Base-by-base conservation (phyloP, 768 basidiomycete species). In the Boletus rubroflammeus region DNA sequence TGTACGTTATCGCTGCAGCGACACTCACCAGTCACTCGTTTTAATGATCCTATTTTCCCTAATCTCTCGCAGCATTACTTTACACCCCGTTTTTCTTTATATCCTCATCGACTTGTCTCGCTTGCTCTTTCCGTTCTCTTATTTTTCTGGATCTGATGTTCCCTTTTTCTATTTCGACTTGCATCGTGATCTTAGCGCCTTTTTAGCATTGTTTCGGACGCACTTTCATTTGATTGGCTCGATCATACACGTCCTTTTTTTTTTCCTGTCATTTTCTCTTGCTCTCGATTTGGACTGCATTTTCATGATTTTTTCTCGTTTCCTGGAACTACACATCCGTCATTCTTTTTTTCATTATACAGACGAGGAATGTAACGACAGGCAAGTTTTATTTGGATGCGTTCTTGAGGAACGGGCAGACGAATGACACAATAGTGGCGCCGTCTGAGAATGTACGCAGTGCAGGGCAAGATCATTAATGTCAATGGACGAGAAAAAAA, bases 151-250 rank as follows among this genome's bases (percentile, higher is more conserved):
- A 23, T 44, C n/a, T 19, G 0, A 13, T 21, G 13, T 32, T 31
- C 4, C 5, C 29, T 6, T 21, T 21, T 19, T 23, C 26, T 19
- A 32, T 38, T 25, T 23, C 23, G 11, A 10, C 47, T 39, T 38
- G 50, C 60, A 57, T 56, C 26, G 5, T 15, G 32, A 21, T 8
- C 6, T 10, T 29, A 39, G 23, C 40, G 41, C 46, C 6, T 48
- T 42, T 42, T n/a, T 29, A 38, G 60, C 61, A 63, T 63, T 29
- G 42, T 51, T 63, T 51, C 43, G 60, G 61, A 63, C 46, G 32
- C 46, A n/a, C 45, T 13, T 8, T 45, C 41, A 28, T 15, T 55
- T 9, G 15, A 17, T 56, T 32, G 42, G 5, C 9, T 57, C 15
- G 29, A 32, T 49, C 42, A 40, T 11, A 35, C 36, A 48, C 25